Percentiles rank a stretch among this genome's conserved stretches.
Evolutionary conservation across 176 grass and related monocot genomes (phyloP).

Genomic region (Zoysia pacifica): DNA sequence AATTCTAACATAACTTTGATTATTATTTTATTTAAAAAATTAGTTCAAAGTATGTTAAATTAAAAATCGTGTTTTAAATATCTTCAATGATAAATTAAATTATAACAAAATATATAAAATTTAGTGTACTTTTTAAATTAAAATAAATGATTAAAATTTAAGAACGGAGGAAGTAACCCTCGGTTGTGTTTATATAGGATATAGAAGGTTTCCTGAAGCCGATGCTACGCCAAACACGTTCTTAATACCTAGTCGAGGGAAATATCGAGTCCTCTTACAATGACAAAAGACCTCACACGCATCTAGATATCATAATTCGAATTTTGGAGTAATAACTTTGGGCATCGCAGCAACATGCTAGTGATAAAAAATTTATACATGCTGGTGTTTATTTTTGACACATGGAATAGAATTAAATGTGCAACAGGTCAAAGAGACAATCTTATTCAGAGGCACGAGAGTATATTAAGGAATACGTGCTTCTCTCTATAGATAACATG

Average conservation of each 20-base stretch:
- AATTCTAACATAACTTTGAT: too few species aligned
- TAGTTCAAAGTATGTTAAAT: too few species aligned
- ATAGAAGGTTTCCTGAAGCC: too few species aligned
- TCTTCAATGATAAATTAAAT: too few species aligned
- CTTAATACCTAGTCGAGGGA: background rate
- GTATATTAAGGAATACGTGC: background rate
- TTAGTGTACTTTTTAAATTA: too few species aligned
- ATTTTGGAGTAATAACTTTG: background rate
- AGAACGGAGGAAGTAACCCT: too few species aligned
- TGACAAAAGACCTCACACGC: background rate
- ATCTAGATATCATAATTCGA: background rate
- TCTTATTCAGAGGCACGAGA: background rate
- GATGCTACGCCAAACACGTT: too few species aligned
- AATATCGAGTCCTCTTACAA: background rate
- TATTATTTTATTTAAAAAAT: too few species aligned
- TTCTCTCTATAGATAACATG: slow-evolving; percentile 16
- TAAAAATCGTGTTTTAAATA: too few species aligned
- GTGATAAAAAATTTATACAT: background rate
- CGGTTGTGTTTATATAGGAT: too few species aligned
- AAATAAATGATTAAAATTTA: too few species aligned
- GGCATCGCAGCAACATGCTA: background rate
- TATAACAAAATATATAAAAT: too few species aligned
- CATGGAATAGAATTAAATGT: background rate
- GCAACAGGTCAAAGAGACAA: background rate
- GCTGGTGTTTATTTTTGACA: background rate